A percentile compares a stretch with the other conserved stretches of the same genome.
Conservation (phyloP, 129 eudicot species). For the Centella asiatica region DNA sequence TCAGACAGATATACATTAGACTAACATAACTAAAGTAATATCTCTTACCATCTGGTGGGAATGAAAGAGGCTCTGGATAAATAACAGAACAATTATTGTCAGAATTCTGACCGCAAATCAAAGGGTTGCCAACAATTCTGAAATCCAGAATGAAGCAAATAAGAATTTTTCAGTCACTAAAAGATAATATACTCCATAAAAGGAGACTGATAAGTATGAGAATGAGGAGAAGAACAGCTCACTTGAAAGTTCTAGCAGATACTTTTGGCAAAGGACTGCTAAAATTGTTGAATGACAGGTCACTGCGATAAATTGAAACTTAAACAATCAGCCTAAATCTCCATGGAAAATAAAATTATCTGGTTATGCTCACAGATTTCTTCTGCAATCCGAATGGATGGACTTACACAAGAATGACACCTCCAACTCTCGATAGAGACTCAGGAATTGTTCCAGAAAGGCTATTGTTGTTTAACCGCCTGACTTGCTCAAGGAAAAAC, state of each 20-base stretch:
- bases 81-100: constrained; percentile 60
- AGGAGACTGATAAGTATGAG: neutral
- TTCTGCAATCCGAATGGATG: neutral
- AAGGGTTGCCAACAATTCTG: constrained; percentile 83
- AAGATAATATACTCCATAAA: neutral
- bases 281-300: constrained; percentile 78
- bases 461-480: constrained; percentile 97
- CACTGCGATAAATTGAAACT: constrained; percentile 33
- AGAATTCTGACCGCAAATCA: constrained; percentile 64
- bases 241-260: constrained; percentile 91
- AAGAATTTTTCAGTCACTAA: neutral
- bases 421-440: constrained; percentile 52
- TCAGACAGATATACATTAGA: neutral
- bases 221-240: constrained; percentile 17
- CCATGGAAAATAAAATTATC: neutral
- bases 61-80: constrained; percentile 82
- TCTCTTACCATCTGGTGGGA: constrained; percentile 68
- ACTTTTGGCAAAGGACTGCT: constrained; percentile 81
- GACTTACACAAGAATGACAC: constrained; percentile 87
- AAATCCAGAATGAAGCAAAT: neutral
- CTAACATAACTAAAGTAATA: constrained; percentile 1
- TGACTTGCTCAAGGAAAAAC: constrained; percentile 35
- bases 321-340: neutral
- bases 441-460: constrained; percentile 74
- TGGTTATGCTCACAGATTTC: neutral